A percentile compares a stretch with the other conserved stretches of the same genome.
Conservation (phyloP, 2,329 filamentous ascomycete genomes). For the Ceratocystis diversiconidia region DNA sequence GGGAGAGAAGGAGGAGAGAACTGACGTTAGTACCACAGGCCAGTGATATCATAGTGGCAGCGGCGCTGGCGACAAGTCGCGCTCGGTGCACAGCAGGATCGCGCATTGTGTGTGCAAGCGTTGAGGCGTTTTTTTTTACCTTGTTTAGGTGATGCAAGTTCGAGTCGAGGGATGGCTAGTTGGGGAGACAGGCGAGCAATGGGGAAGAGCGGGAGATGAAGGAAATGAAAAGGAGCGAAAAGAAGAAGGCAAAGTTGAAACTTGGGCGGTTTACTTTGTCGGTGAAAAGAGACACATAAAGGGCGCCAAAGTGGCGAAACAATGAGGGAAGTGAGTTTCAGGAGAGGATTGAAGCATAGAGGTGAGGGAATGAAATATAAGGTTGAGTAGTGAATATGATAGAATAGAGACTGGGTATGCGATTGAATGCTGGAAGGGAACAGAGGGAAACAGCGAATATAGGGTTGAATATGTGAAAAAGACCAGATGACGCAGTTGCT, state of each 20-base stretch:
- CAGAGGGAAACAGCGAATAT: neutral
- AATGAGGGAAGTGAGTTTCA: neutral
- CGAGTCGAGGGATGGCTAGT: neutral
- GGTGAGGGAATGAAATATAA: neutral
- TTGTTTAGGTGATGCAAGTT: too few relatives aligned
- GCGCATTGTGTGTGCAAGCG: slow-evolving; percentile 25
- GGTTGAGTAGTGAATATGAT: neutral
- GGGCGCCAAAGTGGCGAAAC: neutral
- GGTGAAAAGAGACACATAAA: neutral
- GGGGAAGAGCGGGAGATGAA: neutral
- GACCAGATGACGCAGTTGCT: neutral
- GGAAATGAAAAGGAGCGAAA: neutral
- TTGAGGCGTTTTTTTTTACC: neutral
- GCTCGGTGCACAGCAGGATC: slow-evolving; percentile 42
- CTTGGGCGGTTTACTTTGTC: neutral
- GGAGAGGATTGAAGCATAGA: neutral
- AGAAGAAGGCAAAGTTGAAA: neutral
- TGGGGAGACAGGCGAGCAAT: neutral
- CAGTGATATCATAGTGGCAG: slow-evolving; percentile 70
- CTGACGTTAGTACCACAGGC: slow-evolving; percentile 86
- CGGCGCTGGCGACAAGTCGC: slow-evolving; percentile 68
- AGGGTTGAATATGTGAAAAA: too few relatives aligned
- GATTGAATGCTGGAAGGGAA: too few relatives aligned
- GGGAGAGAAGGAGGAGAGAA: slow-evolving; percentile 16
- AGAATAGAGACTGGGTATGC: neutral